Base-by-base conservation (phyloP, 306 rosid genomes). In the Cucurbita ficifolia region DNA sequence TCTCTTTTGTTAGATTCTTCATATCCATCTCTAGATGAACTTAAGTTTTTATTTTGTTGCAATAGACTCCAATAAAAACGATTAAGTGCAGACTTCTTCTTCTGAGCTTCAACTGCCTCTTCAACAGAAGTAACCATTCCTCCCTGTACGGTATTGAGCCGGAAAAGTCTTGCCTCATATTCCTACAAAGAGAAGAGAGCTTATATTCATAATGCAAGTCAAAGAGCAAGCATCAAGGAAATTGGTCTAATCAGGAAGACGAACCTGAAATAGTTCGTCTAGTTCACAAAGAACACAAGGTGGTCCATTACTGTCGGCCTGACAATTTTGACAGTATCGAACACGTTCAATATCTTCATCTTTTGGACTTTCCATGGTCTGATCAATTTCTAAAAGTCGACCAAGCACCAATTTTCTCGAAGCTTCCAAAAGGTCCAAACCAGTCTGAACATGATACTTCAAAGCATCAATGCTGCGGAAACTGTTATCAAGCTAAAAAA, bases 61-160 rank as follows among this genome's bases (percentile, higher is more conserved):
- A 94, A 84, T 53, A 90, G 76, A 71, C 85, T 87, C 86, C 90
- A 82, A 62, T 83, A 90, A 82, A 86, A 90, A 75, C 88, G 96
- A 79, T 94, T 91, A 50, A 84, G 81, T 17, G 91, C 98, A 52
- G 83, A 83, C 22, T 71, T 89, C 75, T 86, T 87, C 92, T 86
- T 90, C 86, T 87, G 97, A 78, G 89, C 74, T 87, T 82, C 88
- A 55, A 94, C 85, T 60, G 92, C 98, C 83, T 90, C 98, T 86
- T 94, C 96, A 60, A 90, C 98, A 80, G 90, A 90, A 72, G 94
- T 72, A 77, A 88, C 83, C 65, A 82, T 79, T 45, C 90, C 95
- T 57, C 97, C 97, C 8, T 82, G 86, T 75, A 76, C 89, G 36
- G 89, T 85, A 81, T 82, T 86, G 57, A 89, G 94, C 67, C 86